These are phyloP conservation scores for Amaranthus cruentus DNA, from an alignment of 148 eudicot genomes.

Conservation along the genomic window DNA sequence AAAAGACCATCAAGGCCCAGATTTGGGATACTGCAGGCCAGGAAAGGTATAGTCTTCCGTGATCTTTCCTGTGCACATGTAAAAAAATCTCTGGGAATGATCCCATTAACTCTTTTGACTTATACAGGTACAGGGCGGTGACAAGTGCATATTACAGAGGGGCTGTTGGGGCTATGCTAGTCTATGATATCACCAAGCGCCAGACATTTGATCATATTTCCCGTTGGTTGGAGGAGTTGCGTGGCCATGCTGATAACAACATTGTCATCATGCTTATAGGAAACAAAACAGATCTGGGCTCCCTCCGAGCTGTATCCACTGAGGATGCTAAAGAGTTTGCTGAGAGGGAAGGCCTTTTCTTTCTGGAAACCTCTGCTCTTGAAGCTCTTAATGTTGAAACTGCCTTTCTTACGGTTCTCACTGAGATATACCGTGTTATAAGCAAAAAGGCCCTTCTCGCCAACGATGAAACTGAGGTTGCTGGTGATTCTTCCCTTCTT, in stretches of 20 bases:
- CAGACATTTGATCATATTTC: constrained; percentile 46
- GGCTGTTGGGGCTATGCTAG: constrained; percentile 57
- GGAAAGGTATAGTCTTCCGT: constrained; percentile 21
- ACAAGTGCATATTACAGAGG: constrained; percentile 65
- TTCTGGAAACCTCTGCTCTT: constrained; percentile 61
- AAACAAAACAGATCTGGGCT: constrained; percentile 47
- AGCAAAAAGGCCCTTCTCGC: constrained; percentile 49
- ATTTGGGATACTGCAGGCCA: constrained; percentile 34
- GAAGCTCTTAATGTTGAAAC: constrained; percentile 32
- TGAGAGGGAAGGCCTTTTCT: constrained; percentile 44
- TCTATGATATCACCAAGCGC: constrained; percentile 52
- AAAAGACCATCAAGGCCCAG: constrained; percentile 32
- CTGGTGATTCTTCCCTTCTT: constrained; percentile 17
- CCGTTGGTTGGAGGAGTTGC: constrained; percentile 53
- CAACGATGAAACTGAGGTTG: constrained; percentile 34
- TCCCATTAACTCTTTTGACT: neutral
- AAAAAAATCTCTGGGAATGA: neutral
- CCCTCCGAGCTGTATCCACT: constrained; percentile 42
- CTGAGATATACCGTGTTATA: constrained; percentile 43
- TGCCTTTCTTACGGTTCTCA: constrained; percentile 40
- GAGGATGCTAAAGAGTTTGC: constrained; percentile 62
- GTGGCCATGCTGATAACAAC: constrained; percentile 54
- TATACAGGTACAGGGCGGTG: constrained; percentile 52
- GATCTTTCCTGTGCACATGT: neutral
- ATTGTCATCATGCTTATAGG: constrained; percentile 54